Evolutionary conservation across 2,329 filamentous ascomycete genomes (phyloP).

Genomic region (Gliomastix tumulicola): DNA sequence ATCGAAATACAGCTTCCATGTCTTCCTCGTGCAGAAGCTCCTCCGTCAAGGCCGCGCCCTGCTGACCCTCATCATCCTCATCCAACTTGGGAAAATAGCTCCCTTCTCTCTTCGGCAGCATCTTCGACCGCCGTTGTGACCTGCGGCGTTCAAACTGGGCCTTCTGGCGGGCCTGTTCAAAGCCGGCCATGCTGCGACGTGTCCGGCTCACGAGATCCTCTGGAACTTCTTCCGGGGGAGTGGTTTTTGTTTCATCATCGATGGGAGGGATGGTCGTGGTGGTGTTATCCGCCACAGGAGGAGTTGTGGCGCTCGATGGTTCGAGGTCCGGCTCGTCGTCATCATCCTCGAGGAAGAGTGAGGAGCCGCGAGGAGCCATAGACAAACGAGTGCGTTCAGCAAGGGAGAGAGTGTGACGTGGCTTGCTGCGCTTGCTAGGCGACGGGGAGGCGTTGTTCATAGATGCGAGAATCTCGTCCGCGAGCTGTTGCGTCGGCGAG

Average conservation of each 20-base stretch:
- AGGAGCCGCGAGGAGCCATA: slow-evolving; percentile 56
- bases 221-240: slow-evolving; percentile 17
- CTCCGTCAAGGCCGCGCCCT: slow-evolving; percentile 50
- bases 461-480: slow-evolving; percentile 48
- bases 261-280: too few relatives aligned
- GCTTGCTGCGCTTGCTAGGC: slow-evolving; percentile 39
- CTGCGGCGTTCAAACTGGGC: slow-evolving; percentile 50
- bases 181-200: slow-evolving; percentile 53
- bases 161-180: slow-evolving; percentile 53
- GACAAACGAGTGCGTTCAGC: slow-evolving; percentile 76
- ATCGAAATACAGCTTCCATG: slow-evolving; percentile 78
- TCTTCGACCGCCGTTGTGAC: slow-evolving; percentile 39
- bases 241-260: slow-evolving; percentile 12
- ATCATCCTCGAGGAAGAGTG: slow-evolving; percentile 20
- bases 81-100: slow-evolving; percentile 40
- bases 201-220: slow-evolving; percentile 52
- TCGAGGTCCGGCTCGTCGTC: slow-evolving; percentile 15
- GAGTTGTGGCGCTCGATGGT: slow-evolving; percentile 6
- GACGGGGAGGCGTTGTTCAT: slow-evolving; percentile 51
- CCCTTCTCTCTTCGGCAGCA: slow-evolving; percentile 27
- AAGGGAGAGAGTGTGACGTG: slow-evolving; percentile 53
- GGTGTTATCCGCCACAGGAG: slow-evolving; percentile 2
- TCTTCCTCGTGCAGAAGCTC: slow-evolving; percentile 67
- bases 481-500: slow-evolving; percentile 43
- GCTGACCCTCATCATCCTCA: slow-evolving; percentile 37